These are phyloP conservation scores for Misopates orontium DNA, from an alignment of 257 asterid genomes.

Conservation along the genomic window DNA sequence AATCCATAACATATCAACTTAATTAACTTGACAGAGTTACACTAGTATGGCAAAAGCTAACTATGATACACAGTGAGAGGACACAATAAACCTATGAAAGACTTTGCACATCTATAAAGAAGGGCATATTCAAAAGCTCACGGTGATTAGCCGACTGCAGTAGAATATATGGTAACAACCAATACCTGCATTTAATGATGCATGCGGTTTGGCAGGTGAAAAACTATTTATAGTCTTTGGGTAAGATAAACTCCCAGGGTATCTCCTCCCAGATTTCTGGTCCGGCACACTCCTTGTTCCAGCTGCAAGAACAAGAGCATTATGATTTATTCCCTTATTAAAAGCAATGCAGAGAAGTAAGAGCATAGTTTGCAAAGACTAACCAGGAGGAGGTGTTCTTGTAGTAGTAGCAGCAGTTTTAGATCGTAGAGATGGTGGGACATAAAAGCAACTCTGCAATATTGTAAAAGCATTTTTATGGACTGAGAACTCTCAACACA, in stretches of 20 bases:
- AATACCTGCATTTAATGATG: conserved; percentile 52
- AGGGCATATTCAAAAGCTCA: background rate
- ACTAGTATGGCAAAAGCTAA: background rate
- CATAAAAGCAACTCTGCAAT: conserved; percentile 59
- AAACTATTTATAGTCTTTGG: conserved; percentile 49
- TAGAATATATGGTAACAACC: background rate
- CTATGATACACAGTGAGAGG: too few relatives aligned
- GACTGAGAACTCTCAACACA: background rate
- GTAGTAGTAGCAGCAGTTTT: conserved; percentile 46
- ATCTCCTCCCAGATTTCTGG: conserved; percentile 48
- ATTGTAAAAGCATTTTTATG: conserved; percentile 23
- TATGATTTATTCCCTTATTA: background rate
- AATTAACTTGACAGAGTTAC: background rate
- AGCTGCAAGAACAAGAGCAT: conserved; percentile 36
- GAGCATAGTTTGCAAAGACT: conserved; percentile 22
- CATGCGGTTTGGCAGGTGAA: conserved; percentile 48
- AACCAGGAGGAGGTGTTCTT: conserved; percentile 73
- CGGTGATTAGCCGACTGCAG: background rate
- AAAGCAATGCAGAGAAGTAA: conserved; percentile 5
- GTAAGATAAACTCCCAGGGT: conserved; percentile 40
- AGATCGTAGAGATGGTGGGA: conserved; percentile 62
- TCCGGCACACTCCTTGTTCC: conserved; percentile 48
- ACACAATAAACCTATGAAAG: too few relatives aligned
- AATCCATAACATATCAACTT: too few relatives aligned
- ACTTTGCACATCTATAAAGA: background rate